phyloP scores from a whole-genome alignment of 1,284 basidiomycete genomes.

The Ustilago esculenta region DNA sequence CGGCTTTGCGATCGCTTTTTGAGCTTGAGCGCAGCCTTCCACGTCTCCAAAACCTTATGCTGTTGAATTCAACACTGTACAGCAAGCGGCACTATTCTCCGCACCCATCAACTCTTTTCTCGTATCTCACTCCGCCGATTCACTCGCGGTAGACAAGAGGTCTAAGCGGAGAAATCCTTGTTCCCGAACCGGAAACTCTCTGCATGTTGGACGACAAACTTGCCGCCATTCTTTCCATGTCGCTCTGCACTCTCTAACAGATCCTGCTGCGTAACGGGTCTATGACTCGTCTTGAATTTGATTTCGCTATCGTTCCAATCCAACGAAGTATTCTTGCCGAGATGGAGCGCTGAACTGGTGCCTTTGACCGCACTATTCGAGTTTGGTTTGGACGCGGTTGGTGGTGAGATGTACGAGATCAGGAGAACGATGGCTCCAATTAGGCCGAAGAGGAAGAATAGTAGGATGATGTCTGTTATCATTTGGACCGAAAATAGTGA shows the following conservation, averaged over 20 bases:
- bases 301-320: slow-evolving; percentile 16
- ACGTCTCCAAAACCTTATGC: too few species aligned
- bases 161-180: too few species aligned
- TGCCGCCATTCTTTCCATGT: not conserved
- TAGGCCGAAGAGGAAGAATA: not conserved
- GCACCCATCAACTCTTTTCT: too few species aligned
- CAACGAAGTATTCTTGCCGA: too few species aligned
- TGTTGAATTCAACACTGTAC: too few species aligned
- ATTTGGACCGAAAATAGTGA: not conserved
- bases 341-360: too few species aligned
- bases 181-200: slow-evolving; percentile 17
- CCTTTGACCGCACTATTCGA: too few species aligned
- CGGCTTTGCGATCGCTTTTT: too few species aligned
- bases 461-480: slow-evolving; percentile 17
- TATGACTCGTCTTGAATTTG: slow-evolving; percentile 11
- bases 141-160: too few species aligned
- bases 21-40: too few species aligned
- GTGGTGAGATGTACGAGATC: not conserved
- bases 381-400: not conserved
- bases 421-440: slow-evolving; percentile 4
- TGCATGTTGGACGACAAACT: slow-evolving; percentile 7
- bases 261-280: slow-evolving; percentile 20
- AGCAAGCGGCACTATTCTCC: too few species aligned
- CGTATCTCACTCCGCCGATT: not conserved
- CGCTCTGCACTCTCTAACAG: slow-evolving; percentile 3